Evolutionary conservation across 2,329 filamentous ascomycete species (phyloP), one percentile per base, ranked within the genome.

Genomic region (Volutella citrinella): DNA sequence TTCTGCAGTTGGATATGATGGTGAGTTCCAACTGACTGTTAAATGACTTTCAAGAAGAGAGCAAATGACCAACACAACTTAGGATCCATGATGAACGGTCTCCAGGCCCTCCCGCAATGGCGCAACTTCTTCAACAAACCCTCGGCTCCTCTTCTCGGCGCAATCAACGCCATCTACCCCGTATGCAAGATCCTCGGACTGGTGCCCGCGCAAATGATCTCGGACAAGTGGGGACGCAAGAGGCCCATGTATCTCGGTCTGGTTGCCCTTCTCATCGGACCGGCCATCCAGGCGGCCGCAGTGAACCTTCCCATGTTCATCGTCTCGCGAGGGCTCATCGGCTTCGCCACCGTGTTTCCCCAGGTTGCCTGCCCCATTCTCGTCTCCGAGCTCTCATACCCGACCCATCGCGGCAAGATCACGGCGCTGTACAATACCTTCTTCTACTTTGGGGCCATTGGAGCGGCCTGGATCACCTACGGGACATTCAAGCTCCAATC

Each of bases 1-100:
- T 0, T 53, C 60, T 3, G 58, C 63, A 10, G 58, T 57, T 11
- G 66, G 66, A 9, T 69, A 65, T 29, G 65, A 69, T 56, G 65
- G 61, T 61, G 40, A 18, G 40, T 29, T 4, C 5, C 4, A 11
- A 24, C 9, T 17, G 5, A 21, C 16, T 27, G 19, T 12, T 11
- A n/a, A n/a, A n/a, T n/a, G n/a, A n/a, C n/a, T n/a, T n/a, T n/a
- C n/a, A n/a, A n/a, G n/a, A n/a, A n/a, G n/a, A n/a, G n/a, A n/a
- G n/a, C n/a, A n/a, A n/a, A n/a, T n/a, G n/a, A n/a, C n/a, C n/a
- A n/a, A n/a, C n/a, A n/a, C 16, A 2, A 6, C 11, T 17, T 17
- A 39, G 56, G 58, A 6, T 63, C 60, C 3, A 54, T 69, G 33
- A 63, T 66, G 59, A 69, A 69, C 40, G 66, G 65, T 14, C 52